A percentile compares a stretch with the other conserved stretches of the same genome.
Conservation (phyloP, 31 red algal genomes). For the Endocladia muricata region DNA sequence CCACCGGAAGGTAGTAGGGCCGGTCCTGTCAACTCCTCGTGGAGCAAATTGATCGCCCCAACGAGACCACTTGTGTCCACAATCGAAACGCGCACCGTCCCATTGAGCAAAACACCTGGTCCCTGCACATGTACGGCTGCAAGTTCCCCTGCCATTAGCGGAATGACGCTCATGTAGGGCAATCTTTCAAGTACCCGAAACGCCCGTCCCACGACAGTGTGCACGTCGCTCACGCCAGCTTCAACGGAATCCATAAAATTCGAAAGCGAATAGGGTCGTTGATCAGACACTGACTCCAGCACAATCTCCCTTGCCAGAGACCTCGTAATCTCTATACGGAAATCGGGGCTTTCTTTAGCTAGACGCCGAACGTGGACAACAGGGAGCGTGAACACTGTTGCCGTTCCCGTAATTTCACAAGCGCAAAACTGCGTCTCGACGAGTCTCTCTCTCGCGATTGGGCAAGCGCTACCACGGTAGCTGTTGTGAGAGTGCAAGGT, state of each 20-base stretch:
- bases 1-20: slow-evolving; percentile 73
- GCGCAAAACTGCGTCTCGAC: slow-evolving; percentile 61
- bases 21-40: slow-evolving; percentile 61
- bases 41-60: slow-evolving; percentile 76
- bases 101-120: slow-evolving; percentile 70
- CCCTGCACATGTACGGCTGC: slow-evolving; percentile 60
- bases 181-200: slow-evolving; percentile 47
- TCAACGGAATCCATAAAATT: slow-evolving; percentile 52
- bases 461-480: background rate
- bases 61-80: slow-evolving; percentile 76
- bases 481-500: slow-evolving; percentile 28
- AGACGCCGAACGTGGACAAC: slow-evolving; percentile 46
- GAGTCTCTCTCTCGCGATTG: slow-evolving; percentile 43
- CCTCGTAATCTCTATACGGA: slow-evolving; percentile 67
- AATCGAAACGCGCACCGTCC: slow-evolving; percentile 75
- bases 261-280: slow-evolving; percentile 66
- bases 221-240: slow-evolving; percentile 10
- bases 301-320: slow-evolving; percentile 74
- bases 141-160: slow-evolving; percentile 22
- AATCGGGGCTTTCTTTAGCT: slow-evolving; percentile 43
- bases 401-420: slow-evolving; percentile 65
- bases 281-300: slow-evolving; percentile 72
- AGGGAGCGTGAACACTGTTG: slow-evolving; percentile 72
- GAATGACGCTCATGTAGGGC: slow-evolving; percentile 72
- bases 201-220: slow-evolving; percentile 56